Base-by-base conservation (phyloP, 768 basidiomycete species). In the Floccularia luteovirens region DNA sequence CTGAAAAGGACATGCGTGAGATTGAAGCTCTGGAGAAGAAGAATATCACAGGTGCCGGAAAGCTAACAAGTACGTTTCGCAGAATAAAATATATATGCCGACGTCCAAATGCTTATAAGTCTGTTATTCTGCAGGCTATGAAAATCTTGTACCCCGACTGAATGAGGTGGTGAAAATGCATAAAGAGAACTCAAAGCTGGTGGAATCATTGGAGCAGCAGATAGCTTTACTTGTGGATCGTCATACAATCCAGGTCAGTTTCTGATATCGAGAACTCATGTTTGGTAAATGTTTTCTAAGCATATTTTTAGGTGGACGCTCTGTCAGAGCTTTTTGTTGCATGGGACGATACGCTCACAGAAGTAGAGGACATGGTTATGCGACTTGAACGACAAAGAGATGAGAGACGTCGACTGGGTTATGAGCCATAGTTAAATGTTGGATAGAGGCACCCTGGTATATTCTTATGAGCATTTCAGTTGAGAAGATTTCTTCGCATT, bases 251-350 rank as follows among this genome's bases (percentile, higher is more conserved):
- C 80, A 83, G 55, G 86, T 87, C 46, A 38, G 77, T 58, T 10
- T 31, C 23, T 23, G 17, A 21, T 32, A 16, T 42, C 3, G 42
- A 35, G 36, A 35, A 19, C n/a, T 37, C n/a, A n/a, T n/a, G n/a
- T n/a, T n/a, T 23, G 21, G 32, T n/a, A 14, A 41, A 23, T 36
- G 23, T 43, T n/a, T 4, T 20, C 42, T 14, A 19, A 17, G 28
- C 42, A 8, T 28, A 31, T 22, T 24, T 23, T 6, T 41, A 90
- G 88, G 79, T 88, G 6, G 88, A 89, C 51, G 74, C 77, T 1
- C 66, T 90, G 1, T 90, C 89, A 10, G 87, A 90, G 47, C 63
- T 90, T 16, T 90, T 91, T 44, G 82, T 91, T 5, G 75, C 74
- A 11, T 91, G 89, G 88, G 86, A 90, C 47, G 85, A 90, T 42